Conservation (phyloP, 2,329 filamentous ascomycete species). For the Albifimbria verrucaria region DNA sequence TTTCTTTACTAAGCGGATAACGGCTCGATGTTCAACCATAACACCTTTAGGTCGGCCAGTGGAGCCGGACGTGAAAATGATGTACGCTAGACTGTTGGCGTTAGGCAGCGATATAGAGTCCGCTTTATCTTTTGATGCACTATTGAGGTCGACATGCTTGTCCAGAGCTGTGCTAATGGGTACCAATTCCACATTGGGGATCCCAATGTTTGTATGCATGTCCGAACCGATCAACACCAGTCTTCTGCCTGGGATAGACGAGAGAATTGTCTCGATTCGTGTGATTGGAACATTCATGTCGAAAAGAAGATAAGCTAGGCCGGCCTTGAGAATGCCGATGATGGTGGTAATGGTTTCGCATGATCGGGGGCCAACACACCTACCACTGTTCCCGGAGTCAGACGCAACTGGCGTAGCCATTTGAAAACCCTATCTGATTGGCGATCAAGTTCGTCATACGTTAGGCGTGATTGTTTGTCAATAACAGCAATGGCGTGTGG, state of each 20-base stretch:
- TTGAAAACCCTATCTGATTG: slow-evolving; percentile 2
- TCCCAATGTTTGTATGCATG: background rate
- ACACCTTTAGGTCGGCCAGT: slow-evolving; percentile 11
- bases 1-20: slow-evolving; percentile 1
- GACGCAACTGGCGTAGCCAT: background rate
- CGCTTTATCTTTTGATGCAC: background rate
- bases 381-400: slow-evolving; percentile 6
- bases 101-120: background rate
- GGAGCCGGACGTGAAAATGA: slow-evolving; percentile 5
- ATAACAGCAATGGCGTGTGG: slow-evolving; percentile 6
- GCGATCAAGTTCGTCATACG: slow-evolving; percentile 7
- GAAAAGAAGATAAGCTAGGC: slow-evolving; percentile 11
- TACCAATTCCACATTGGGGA: background rate
- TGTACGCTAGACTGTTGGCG: slow-evolving; percentile 3
- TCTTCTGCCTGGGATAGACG: slow-evolving; percentile 4
- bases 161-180: background rate
- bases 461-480: slow-evolving; percentile 2
- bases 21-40: slow-evolving; percentile 10
- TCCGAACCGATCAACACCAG: slow-evolving; percentile 1
- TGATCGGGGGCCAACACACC: slow-evolving; percentile 10
- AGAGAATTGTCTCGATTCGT: slow-evolving; percentile 8
- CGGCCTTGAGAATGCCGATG: slow-evolving; percentile 12
- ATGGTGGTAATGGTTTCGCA: slow-evolving; percentile 9
- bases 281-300: slow-evolving; percentile 9
- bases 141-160: background rate